Evolutionary conservation across 768 basidiomycete genomes (phyloP), one percentile per base, ranked within the genome.

Genomic region (Boletus rufocinnamomeus): DNA sequence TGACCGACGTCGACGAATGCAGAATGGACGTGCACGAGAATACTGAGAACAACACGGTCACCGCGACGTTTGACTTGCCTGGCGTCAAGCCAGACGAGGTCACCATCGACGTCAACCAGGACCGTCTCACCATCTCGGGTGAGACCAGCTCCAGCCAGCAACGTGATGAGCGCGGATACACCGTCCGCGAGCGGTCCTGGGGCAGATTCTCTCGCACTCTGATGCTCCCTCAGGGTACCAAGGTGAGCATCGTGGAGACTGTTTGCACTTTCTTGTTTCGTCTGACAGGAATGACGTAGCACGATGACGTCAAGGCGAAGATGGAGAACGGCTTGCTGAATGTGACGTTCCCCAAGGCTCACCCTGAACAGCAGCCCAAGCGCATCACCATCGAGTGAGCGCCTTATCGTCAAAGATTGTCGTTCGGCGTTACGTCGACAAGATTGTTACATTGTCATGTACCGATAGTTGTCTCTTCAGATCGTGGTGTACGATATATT

Each of bases 11-110:
- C 2, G 21, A 28, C 25, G n/a, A 25, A 32, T n/a, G 1, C 60
- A 85, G 84, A 62, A 80, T 85, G 79, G 82, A 85, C 60, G 69
- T 85, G 14, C 79, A 82, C 63, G 83, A 85, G 63, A 72, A 83
- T 57, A 47, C 63, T 1, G 75, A 80, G 23, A 71, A 68, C 25
- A 82, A 83, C 63, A 65, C 73, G 38, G 79, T 86, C 40, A 82
- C 80, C 0, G 84, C 84, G 43, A 69, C 75, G 8, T 84, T 86
- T 64, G 85, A 87, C 61, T 71, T 87, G 8, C 84, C 86, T 0
- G 84, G 84, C 21, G 30, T 85, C 40, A 72, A 72, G 55, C 79
- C 80, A 34, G 79, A 83, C 47, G 71, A 84, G 58, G 73, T 86
- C 49, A 69, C 71, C 50, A 79, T 87, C 61, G 83, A 85, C 54